Evolutionary conservation across 169 alveolate genomes (phyloP), one percentile per base, ranked within the genome.

Genomic region (Plasmodium relictum): DNA sequence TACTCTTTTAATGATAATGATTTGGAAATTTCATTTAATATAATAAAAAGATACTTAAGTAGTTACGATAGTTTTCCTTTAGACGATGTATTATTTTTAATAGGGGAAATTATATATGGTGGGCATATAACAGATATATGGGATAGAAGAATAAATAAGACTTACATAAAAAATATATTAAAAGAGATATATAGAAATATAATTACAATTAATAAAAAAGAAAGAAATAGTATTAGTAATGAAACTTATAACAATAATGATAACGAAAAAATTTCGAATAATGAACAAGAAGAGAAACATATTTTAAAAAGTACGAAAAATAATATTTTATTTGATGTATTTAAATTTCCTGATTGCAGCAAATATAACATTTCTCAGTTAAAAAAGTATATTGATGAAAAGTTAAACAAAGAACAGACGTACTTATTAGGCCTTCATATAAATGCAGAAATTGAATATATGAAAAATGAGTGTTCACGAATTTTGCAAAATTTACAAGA

Each of bases 101-200:
- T 97, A 89, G 99, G 99, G 41, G 99, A 98, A 93, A 98, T 98
- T 87, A 98, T 97, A 98, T 98, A 98, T 92, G 99, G 99, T 18
- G 99, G 99, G 26, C 99, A 98, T 88, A 98, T 98, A 86, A 98
- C 99, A 8, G 99, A 98, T 89, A 96, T 96, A 74, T 98, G 99
- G 98, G 99, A 98, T 69, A 95, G 99, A 91, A 96, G 99, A 85
- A 97, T 98, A 20, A 96, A 97, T 93, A 97, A 96, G 92, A 97
- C 98, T 37, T 98, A 98, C 93, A 42, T 65, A 41, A 78, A 66
- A 52, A 78, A 78, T 78, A 69, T 78, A 39, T 45, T 78, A 22
- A 78, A 48, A 41, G 89, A 78, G 41, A 78, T 78, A 26, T 78
- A 78, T 69, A 78, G 50, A 78, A 62, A 78, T 65, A 59, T 78